These are phyloP conservation scores for Annulohypoxylon moriforme DNA, from an alignment of 495 filamentous ascomycete genomes.

Conservation along the genomic window DNA sequence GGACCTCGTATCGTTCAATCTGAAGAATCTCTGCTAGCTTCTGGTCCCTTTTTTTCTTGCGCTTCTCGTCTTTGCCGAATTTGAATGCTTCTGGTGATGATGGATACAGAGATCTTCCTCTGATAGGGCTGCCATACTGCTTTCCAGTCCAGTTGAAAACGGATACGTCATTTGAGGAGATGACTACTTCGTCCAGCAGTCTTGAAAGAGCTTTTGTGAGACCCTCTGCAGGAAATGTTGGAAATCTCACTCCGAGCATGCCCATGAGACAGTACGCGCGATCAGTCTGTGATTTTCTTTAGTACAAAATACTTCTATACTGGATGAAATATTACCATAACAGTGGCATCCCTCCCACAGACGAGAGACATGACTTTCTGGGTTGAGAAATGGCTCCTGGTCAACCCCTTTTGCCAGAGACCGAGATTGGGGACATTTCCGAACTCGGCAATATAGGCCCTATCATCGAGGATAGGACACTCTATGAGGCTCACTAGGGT, in stretches of 20 bases:
- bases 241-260: slow-evolving; percentile 52
- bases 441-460: slow-evolving; percentile 49
- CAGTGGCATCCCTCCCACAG: slow-evolving; percentile 47
- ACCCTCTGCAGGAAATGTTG: slow-evolving; percentile 53
- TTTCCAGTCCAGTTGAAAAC: slow-evolving; percentile 58
- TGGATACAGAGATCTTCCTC: slow-evolving; percentile 54
- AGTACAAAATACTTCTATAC: too few species aligned
- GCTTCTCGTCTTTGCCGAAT: slow-evolving; percentile 29
- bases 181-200: slow-evolving; percentile 54
- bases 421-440: slow-evolving; percentile 46
- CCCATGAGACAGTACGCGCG: slow-evolving; percentile 55
- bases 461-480: slow-evolving; percentile 46
- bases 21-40: slow-evolving; percentile 41
- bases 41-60: slow-evolving; percentile 44
- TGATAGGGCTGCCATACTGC: slow-evolving; percentile 50
- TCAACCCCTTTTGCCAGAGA: slow-evolving; percentile 46
- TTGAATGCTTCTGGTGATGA: slow-evolving; percentile 48
- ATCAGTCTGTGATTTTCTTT: too few species aligned
- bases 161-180: slow-evolving; percentile 53
- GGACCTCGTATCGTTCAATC: slow-evolving; percentile 42
- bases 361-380: slow-evolving; percentile 49
- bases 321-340: too few species aligned
- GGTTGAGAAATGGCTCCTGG: slow-evolving; percentile 46
- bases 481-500: slow-evolving; percentile 47
- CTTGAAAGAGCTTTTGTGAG: slow-evolving; percentile 51